Base-by-base conservation (phyloP, 1,284 basidiomycete genomes). In the Malassezia dermatis region DNA sequence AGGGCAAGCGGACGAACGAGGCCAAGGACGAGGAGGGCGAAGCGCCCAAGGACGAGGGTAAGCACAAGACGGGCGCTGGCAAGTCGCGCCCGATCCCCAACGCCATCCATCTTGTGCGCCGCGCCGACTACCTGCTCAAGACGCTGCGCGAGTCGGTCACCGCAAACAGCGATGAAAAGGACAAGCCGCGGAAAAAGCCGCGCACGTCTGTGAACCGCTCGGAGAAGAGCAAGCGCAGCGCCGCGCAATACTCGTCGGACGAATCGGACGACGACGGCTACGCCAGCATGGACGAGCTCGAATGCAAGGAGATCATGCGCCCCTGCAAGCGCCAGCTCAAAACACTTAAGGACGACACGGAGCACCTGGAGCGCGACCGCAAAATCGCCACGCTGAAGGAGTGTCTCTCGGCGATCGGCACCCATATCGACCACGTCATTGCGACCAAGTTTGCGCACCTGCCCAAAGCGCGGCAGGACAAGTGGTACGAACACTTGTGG, bases 261-360 rank as follows among this genome's bases (percentile, higher is more conserved):
- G 61, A 60, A 12, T 40, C 46, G 23, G 61, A 63, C 27, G 69
- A 66, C 44, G 62, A 64, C 44, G 61, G 64, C 12, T 66, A 66
- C 42, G 53, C 67, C 28, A 93, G 89, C 5, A 96, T 98, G 91
- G 93, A 96, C 71, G 94, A 98, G 76, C 81, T 79, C 27, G 80
- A 86, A 17, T 94, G 93, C 44, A 99, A 99, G 77, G 91, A 96
- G 77, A 84, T 91, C 69, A 77, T 99, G 63, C 83, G 94, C 47
- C 94, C 94, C 2, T 93, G 95, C 59, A 96, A 96, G 81, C 88
- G 88, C 76, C 88, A 95, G 75, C 80, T 99, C 67, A 95, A 95
- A 84, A 86, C 88, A 78, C 80, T 96, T 48, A 93, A 94, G 76
- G 66, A 73, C 45, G 88, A 88, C 15, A 91, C 89, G 30, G 89